A percentile compares a stretch with the other conserved stretches of the same genome.
Conservation (phyloP, 1,139 yeast species). For the Debaryomyces sp. region DNA sequence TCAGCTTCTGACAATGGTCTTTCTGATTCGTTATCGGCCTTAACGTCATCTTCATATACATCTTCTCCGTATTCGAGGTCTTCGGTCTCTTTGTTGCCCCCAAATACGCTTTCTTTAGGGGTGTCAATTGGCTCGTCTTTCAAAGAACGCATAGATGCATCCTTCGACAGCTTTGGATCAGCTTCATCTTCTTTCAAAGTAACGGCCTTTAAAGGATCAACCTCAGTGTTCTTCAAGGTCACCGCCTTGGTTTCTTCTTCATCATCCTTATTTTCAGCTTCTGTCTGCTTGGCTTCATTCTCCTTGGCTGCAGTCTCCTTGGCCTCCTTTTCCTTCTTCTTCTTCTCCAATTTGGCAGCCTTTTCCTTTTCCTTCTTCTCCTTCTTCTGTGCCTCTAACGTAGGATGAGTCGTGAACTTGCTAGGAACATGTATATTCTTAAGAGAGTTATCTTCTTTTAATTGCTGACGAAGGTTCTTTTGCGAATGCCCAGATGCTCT, state of each 20-base stretch:
- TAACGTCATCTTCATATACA: conserved; percentile 10
- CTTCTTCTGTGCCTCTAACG: conserved; percentile 37
- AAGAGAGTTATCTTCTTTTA: conserved; percentile 39
- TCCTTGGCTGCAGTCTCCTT: conserved; percentile 11
- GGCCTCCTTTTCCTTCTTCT: conserved; percentile 10
- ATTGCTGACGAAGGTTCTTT: conserved; percentile 38
- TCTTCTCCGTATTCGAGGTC: conserved; percentile 11
- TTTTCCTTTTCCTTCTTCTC: conserved; percentile 17
- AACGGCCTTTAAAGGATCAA: background rate
- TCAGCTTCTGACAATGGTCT: conserved; percentile 14
- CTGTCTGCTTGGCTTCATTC: background rate
- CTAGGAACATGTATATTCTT: conserved; percentile 42
- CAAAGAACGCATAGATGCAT: conserved; percentile 11
- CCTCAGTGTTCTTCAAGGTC: background rate
- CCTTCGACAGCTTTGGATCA: background rate
- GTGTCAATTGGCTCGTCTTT: conserved; percentile 17
- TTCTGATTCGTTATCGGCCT: conserved; percentile 13
- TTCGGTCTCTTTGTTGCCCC: conserved; percentile 10
- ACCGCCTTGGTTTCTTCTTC: background rate
- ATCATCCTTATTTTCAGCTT: background rate
- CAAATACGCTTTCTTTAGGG: conserved; percentile 13
- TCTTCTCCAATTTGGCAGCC: conserved; percentile 13
- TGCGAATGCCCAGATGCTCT: conserved; percentile 30
- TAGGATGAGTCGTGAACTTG: conserved; percentile 46
- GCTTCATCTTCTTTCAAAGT: background rate